These are phyloP conservation scores for Citrullus mucosospermus DNA, from an alignment of 306 rosid species.

Conservation along the genomic window DNA sequence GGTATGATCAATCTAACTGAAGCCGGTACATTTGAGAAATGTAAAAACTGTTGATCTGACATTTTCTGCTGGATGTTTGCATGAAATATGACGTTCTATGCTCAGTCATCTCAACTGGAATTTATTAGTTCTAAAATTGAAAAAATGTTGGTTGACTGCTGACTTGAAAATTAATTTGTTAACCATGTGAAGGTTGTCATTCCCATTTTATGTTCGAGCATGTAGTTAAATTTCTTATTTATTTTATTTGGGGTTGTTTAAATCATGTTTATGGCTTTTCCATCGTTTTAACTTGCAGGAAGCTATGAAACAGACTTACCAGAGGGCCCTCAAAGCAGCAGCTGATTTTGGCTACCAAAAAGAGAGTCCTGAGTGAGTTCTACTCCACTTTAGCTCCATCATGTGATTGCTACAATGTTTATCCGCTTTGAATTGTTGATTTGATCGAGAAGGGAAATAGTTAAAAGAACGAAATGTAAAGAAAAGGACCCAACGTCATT, in stretches of 20 bases:
- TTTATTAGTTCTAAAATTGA: not conserved
- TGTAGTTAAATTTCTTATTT: not conserved
- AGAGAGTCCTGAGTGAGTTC: constrained; percentile 86
- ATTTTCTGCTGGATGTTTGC: not conserved
- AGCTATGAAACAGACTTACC: constrained; percentile 89
- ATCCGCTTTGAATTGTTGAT: not conserved
- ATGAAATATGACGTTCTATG: not conserved
- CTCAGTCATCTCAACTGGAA: not conserved
- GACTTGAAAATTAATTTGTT: not conserved
- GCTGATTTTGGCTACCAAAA: constrained; percentile 69
- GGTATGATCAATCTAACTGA: not conserved
- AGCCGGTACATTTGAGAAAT: not conserved
- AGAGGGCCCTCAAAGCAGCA: constrained; percentile 85
- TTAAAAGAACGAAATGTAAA: not conserved
- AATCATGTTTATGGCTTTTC: constrained; percentile 1
- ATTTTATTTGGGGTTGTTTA: not conserved
- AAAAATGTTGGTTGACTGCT: not conserved
- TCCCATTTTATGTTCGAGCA: not conserved
- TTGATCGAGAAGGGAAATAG: not conserved
- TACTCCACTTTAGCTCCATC: constrained; percentile 4
- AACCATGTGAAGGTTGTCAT: not conserved
- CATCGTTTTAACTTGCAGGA: constrained; percentile 34
- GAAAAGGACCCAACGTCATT: not conserved
- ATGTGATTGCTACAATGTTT: not conserved
- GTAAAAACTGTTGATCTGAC: not conserved